Percentiles rank a stretch among this genome's conserved stretches.
Conservation (phyloP, 305 asterid species). For the Rubia tinctorum region DNA sequence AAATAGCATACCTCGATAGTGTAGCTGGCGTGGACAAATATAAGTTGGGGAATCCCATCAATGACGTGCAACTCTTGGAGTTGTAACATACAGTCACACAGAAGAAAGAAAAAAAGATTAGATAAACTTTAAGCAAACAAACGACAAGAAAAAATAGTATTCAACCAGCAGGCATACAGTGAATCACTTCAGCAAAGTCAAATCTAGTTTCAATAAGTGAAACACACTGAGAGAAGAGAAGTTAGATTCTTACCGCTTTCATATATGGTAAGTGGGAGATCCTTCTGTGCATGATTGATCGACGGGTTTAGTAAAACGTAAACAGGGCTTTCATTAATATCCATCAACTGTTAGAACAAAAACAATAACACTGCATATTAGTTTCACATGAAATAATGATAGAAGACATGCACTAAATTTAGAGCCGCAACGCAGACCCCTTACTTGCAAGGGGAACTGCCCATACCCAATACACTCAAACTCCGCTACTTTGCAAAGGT, state of each 20-base stretch:
- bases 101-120: slow-evolving; percentile 1
- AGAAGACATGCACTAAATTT: neutral
- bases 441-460: too few species aligned
- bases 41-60: slow-evolving; percentile 92
- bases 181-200: neutral
- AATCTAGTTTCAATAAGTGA: neutral
- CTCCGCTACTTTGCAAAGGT: too few species aligned
- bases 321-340: slow-evolving; percentile 92
- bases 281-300: slow-evolving; percentile 90
- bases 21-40: slow-evolving; percentile 89
- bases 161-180: neutral
- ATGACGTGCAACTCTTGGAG: slow-evolving; percentile 81
- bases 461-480: neutral
- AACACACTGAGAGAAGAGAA: neutral
- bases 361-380: slow-evolving; percentile 14
- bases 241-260: slow-evolving; percentile 70
- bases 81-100: slow-evolving; percentile 25
- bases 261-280: slow-evolving; percentile 77
- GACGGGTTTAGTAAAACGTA: slow-evolving; percentile 89
- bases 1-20: slow-evolving; percentile 71
- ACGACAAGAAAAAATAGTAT: slow-evolving; percentile 1
- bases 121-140: slow-evolving; percentile 19
- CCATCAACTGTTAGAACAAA: slow-evolving; percentile 64
- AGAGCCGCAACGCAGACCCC: neutral
- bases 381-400: slow-evolving; percentile 14